These are phyloP conservation scores for Morella rubra DNA, from an alignment of 306 rosid species.

Conservation along the genomic window DNA sequence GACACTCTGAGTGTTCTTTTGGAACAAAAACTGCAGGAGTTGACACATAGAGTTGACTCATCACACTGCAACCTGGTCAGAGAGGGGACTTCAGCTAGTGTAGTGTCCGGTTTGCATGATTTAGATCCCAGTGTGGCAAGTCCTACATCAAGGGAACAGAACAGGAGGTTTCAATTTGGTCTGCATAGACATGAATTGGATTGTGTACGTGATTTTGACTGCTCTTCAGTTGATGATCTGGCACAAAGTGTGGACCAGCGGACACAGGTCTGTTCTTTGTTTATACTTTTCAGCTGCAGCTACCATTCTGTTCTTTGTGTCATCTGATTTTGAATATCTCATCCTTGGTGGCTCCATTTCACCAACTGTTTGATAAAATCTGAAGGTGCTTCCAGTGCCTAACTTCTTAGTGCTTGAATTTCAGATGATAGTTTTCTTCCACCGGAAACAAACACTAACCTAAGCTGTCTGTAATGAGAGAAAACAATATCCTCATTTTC, in stretches of 20 bases:
- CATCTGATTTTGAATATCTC: constrained; percentile 5
- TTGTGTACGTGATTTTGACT: constrained; percentile 14
- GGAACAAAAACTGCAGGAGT: constrained; percentile 85
- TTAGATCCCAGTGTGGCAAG: constrained; percentile 28
- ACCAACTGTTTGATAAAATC: too few species aligned
- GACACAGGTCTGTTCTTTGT: constrained; percentile 53
- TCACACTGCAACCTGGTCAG: constrained; percentile 40
- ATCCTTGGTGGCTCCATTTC: not conserved
- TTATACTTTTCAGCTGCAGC: constrained; percentile 14
- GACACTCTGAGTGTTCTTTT: constrained; percentile 72
- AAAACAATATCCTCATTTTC: constrained; percentile 6
- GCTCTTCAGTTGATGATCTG: constrained; percentile 39
- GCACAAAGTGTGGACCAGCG: constrained; percentile 35
- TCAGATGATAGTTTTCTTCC: not conserved
- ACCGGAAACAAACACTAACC: constrained; percentile 10
- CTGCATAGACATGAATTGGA: constrained; percentile 32
- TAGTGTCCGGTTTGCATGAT: constrained; percentile 41
- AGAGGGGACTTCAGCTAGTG: constrained; percentile 48
- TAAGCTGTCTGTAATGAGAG: not conserved
- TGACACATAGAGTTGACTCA: constrained; percentile 56
- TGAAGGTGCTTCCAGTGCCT: not conserved
- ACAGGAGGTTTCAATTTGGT: constrained; percentile 27
- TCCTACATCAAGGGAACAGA: constrained; percentile 31
- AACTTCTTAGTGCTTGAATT: not conserved
- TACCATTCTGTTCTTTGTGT: constrained; percentile 16